A percentile compares a stretch with the other conserved stretches of the same genome.
These are phyloP conservation scores for Venturia asperata DNA, from an alignment of 2,329 filamentous ascomycete genomes.

Conservation along the genomic window DNA sequence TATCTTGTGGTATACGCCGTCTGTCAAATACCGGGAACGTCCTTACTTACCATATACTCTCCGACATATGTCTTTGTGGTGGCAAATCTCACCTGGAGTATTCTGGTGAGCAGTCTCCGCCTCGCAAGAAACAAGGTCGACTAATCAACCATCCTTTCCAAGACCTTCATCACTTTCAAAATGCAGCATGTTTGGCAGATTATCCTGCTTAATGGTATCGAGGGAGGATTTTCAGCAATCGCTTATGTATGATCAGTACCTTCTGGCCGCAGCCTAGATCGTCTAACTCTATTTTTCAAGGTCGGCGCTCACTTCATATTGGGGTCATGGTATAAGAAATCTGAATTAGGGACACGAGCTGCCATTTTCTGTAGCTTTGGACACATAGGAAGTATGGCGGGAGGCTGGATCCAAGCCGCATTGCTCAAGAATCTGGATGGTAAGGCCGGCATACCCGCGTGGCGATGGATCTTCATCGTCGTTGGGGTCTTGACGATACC, in stretches of 20 bases:
- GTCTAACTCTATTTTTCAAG: conserved; percentile 34
- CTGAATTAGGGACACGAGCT: conserved; percentile 37
- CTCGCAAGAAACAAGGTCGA: neutral
- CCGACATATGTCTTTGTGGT: conserved; percentile 40
- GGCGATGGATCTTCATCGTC: conserved; percentile 41
- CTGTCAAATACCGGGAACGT: conserved; percentile 40
- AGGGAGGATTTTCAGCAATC: conserved; percentile 35
- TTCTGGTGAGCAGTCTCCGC: conserved; percentile 25
- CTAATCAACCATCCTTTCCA: neutral
- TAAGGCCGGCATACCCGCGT: conserved; percentile 34
- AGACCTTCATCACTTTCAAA: conserved; percentile 38
- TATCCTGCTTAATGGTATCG: conserved; percentile 40
- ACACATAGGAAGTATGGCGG: conserved; percentile 39
- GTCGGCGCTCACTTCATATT: conserved; percentile 41
- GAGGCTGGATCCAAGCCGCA: conserved; percentile 41
- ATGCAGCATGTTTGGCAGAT: conserved; percentile 40
- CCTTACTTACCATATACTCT: conserved; percentile 32
- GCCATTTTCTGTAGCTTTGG: conserved; percentile 39
- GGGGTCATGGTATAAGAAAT: conserved; percentile 40
- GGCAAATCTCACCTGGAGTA: conserved; percentile 40
- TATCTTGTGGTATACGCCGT: conserved; percentile 38
- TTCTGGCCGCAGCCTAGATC: neutral
- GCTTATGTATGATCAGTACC: conserved; percentile 6
- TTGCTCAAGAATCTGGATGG: conserved; percentile 34
- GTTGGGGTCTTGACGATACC: conserved; percentile 39